A percentile compares a stretch with the other conserved stretches of the same genome.
Evolutionary conservation across 2,329 filamentous ascomycete genomes (phyloP).

Genomic region (Fusarium succisae): DNA sequence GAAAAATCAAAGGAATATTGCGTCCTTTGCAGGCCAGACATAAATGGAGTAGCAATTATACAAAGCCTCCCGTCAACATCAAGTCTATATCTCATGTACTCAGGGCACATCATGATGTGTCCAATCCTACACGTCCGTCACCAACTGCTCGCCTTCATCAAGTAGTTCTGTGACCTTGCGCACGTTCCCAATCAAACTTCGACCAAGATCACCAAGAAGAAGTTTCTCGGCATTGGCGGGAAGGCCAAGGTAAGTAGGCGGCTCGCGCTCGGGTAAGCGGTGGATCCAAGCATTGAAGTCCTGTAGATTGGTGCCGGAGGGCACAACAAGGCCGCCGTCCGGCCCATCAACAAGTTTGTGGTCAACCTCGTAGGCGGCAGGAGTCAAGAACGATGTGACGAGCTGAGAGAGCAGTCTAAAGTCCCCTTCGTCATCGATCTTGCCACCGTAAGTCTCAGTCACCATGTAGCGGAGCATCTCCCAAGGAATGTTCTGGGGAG

Average conservation of each 20-base stretch:
- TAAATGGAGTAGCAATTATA: neutral
- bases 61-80: neutral
- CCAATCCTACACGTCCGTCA: constrained; percentile 66
- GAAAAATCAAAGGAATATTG: neutral
- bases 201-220: constrained; percentile 86
- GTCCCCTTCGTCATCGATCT: constrained; percentile 92
- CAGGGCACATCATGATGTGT: neutral
- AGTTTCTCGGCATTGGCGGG: constrained; percentile 97
- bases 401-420: constrained; percentile 78
- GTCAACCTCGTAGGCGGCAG: constrained; percentile 89
- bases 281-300: constrained; percentile 95
- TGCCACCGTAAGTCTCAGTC: constrained; percentile 95
- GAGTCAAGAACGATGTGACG: constrained; percentile 82
- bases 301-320: constrained; percentile 80
- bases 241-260: constrained; percentile 91
- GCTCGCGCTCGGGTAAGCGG: constrained; percentile 90
- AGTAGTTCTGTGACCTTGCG: constrained; percentile 86
- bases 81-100: neutral
- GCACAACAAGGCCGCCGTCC: constrained; percentile 74
- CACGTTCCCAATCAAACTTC: constrained; percentile 84
- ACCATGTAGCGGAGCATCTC: constrained; percentile 92
- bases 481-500: constrained; percentile 94
- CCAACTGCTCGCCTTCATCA: constrained; percentile 92
- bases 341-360: constrained; percentile 83
- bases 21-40: constrained; percentile 6